Conservation (phyloP, 2,329 filamentous ascomycete species). For the Tolypocladium endophyticum region DNA sequence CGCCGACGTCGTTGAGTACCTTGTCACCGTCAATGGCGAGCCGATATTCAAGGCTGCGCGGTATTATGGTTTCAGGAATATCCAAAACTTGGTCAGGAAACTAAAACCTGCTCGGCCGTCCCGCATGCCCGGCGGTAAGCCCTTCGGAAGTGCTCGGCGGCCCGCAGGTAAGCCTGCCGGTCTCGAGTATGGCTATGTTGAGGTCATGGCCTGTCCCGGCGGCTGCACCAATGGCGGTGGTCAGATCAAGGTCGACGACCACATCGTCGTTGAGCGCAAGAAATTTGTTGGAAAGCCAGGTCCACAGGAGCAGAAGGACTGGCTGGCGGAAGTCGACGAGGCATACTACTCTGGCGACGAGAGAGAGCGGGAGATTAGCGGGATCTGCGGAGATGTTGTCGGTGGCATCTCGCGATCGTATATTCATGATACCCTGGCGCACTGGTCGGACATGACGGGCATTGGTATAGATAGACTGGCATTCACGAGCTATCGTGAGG, state of each 20-base stretch:
- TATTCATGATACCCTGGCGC: slow-evolving; percentile 57
- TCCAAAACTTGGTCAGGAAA: slow-evolving; percentile 91
- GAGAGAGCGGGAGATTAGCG: slow-evolving; percentile 20
- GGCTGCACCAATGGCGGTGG: slow-evolving; percentile 97
- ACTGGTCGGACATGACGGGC: slow-evolving; percentile 67
- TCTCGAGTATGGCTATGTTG: slow-evolving; percentile 79
- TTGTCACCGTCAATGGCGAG: slow-evolving; percentile 47
- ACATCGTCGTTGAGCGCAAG: slow-evolving; percentile 43
- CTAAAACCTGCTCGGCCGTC: slow-evolving; percentile 72
- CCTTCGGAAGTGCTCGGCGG: slow-evolving; percentile 44
- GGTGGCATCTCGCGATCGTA: slow-evolving; percentile 56
- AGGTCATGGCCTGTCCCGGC: slow-evolving; percentile 99
- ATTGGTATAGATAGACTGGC: slow-evolving; percentile 62
- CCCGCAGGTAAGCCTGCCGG: slow-evolving; percentile 35
- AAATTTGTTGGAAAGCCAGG: slow-evolving; percentile 46
- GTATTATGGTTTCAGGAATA: slow-evolving; percentile 97
- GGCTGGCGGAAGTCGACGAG: slow-evolving; percentile 74
- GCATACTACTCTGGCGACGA: slow-evolving; percentile 77
- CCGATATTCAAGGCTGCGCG: slow-evolving; percentile 69
- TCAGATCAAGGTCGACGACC: slow-evolving; percentile 84
- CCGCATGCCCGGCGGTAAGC: slow-evolving; percentile 67
- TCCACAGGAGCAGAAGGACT: slow-evolving; percentile 74
- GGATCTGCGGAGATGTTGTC: slow-evolving; percentile 29
- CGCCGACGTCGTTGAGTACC: slow-evolving; percentile 81
- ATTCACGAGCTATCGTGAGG: slow-evolving; percentile 81